phyloP scores from a whole-genome alignment of 1,284 basidiomycete genomes.

The Tilletia indica region DNA sequence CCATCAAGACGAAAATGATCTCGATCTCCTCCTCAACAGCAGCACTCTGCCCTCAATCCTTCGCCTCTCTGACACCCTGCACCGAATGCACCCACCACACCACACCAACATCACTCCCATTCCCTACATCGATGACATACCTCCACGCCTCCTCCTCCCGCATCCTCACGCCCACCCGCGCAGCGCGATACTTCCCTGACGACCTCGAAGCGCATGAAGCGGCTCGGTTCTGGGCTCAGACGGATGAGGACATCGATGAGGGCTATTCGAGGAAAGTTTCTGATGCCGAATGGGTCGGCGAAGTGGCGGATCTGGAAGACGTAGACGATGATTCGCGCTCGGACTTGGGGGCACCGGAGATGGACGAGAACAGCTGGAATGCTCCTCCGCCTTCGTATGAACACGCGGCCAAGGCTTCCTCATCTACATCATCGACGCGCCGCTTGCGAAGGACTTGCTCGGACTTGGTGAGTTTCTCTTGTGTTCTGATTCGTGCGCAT shows the following conservation, averaged over 20 bases:
- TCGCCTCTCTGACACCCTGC: neutral
- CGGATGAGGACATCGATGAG: neutral
- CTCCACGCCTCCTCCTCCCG: conserved; percentile 6
- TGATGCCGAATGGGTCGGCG: neutral
- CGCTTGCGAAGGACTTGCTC: neutral
- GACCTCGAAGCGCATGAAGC: neutral
- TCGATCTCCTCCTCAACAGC: conserved; percentile 7
- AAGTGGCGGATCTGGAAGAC: neutral
- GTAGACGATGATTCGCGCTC: conserved; percentile 10
- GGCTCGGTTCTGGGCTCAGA: neutral
- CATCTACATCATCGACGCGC: no score
- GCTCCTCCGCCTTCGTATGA: neutral
- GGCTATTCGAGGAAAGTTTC: neutral
- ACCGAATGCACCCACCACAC: conserved; percentile 10
- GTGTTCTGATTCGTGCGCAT: neutral
- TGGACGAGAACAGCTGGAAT: neutral
- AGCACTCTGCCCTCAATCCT: conserved; percentile 2
- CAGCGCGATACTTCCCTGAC: neutral
- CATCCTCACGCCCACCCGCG: neutral
- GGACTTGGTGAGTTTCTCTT: conserved; percentile 4
- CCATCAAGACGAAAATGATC: neutral
- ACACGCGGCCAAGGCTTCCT: neutral
- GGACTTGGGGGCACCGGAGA: conserved; percentile 14
- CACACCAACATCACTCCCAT: neutral
- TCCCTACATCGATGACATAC: neutral